Evolutionary conservation across 495 filamentous ascomycete species (phyloP), one percentile per base, ranked within the genome.

Genomic region (Pyrenopolyporus hunteri): DNA sequence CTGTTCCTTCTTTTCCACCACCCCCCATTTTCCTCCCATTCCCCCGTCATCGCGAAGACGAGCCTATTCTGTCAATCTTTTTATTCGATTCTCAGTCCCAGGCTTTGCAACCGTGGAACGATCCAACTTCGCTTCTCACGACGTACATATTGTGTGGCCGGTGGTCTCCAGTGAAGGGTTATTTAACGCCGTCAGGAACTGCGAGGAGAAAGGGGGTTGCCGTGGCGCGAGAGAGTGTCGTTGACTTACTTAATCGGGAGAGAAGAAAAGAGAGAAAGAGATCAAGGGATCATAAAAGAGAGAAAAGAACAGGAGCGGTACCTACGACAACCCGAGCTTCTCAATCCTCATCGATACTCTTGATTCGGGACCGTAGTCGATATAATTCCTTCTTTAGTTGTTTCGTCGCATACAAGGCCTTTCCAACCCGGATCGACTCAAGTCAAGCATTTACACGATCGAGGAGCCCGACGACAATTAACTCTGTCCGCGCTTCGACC

Each of bases 1-100:
- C 44, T 44, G 31, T 59, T 35, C 39, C 37, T 48, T 58, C 44
- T 63, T 67, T 63, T 57, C 31, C 20, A 4, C 26, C 26, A 4
- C 42, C 52, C 63, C 49, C 62, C 60, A 49, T 36, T 57, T 45
- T 28, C 44, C 48, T 50, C 57, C 14, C 39, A 43, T n/a, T n/a
- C n/a, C 63, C 47, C 57, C 46, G 48, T 52, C 56, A 51, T 47
- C 55, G 63, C 57, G 48, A 57, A 63, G 63, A 60, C 62, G 67
- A 69, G 59, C 68, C 68, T 68, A 70, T 71, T 66, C 65, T 74
- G 61, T 63, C 66, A 63, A 68, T 68, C 61, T 56, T 59, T 68
- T 52, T 53, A 29, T 64, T 68, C 59, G 64, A 64, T 64, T 67
- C 63, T 67, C 58, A 67, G 58, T n/a, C n/a, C 63, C 48, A 63